Conservation (phyloP, 495 filamentous ascomycete species). For the Penicillium lividum region DNA sequence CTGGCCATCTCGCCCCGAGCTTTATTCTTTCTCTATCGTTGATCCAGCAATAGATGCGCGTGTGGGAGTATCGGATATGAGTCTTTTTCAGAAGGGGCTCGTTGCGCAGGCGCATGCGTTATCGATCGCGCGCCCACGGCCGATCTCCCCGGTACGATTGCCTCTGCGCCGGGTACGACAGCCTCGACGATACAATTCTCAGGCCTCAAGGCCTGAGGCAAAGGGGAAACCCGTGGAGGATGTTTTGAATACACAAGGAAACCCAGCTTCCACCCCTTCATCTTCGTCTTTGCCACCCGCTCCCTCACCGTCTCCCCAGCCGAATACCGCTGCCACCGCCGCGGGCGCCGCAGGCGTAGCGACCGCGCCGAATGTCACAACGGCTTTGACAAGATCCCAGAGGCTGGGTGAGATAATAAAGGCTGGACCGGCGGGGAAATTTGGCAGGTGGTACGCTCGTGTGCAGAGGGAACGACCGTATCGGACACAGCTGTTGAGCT, state of each 20-base stretch:
- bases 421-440: constrained; percentile 44
- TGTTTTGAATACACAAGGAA: constrained; percentile 7
- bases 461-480: constrained; percentile 71
- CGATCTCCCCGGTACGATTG: constrained; percentile 17
- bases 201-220: constrained; percentile 16
- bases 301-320: constrained; percentile 1
- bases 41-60: constrained; percentile 8
- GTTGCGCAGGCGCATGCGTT: constrained; percentile 14
- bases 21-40: neutral
- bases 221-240: constrained; percentile 10
- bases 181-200: constrained; percentile 31
- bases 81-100: constrained; percentile 21
- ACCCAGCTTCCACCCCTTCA: neutral
- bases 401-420: constrained; percentile 61
- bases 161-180: constrained; percentile 27
- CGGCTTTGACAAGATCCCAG: constrained; percentile 51
- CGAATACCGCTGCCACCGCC: constrained; percentile 13
- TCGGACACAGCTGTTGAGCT: constrained; percentile 72
- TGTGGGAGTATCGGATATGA: constrained; percentile 21
- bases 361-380: constrained; percentile 35
- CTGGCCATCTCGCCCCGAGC: neutral
- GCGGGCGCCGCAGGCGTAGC: constrained; percentile 26
- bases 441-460: constrained; percentile 61
- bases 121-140: constrained; percentile 19
- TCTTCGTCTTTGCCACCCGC: neutral